Percentiles rank a stretch among this genome's conserved stretches.
Evolutionary conservation across 176 grass and related monocot genomes (phyloP).

Genomic region (Saccharum spontaneum): DNA sequence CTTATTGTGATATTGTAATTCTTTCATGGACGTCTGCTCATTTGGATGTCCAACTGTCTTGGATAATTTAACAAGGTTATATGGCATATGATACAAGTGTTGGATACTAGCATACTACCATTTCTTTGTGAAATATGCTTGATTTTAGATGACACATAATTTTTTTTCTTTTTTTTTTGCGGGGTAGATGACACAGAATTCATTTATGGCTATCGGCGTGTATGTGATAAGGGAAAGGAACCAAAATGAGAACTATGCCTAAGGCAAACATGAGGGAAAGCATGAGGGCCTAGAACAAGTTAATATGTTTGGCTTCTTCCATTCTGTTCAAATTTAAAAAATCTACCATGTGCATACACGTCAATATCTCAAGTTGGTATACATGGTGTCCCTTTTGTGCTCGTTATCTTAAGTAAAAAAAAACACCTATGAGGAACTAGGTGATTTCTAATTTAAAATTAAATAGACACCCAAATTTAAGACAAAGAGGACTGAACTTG

Average conservation of each 20-base stretch:
- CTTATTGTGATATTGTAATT: background rate
- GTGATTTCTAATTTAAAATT: background rate
- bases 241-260: background rate
- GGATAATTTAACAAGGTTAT: background rate
- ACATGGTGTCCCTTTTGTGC: background rate
- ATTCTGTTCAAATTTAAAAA: background rate
- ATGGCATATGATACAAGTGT: background rate
- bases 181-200: background rate
- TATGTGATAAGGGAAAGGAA: background rate
- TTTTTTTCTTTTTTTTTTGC: too few relatives aligned
- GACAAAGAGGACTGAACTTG: background rate
- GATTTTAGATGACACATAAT: background rate
- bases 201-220: background rate
- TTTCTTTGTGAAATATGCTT: background rate
- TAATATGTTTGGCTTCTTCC: slow-evolving; percentile 7
- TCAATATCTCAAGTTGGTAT: background rate
- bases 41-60: slow-evolving; percentile 17
- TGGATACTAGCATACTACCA: background rate
- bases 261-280: background rate
- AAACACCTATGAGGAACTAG: background rate
- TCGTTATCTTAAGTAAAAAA: background rate
- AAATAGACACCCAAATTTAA: background rate
- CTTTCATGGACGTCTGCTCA: slow-evolving; percentile 2
- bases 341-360: background rate
- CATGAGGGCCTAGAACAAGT: background rate